A percentile compares a stretch with the other conserved stretches of the same genome.
Conservation (phyloP, 2,329 filamentous ascomycete genomes). For the Fusarium solani-melongenae region DNA sequence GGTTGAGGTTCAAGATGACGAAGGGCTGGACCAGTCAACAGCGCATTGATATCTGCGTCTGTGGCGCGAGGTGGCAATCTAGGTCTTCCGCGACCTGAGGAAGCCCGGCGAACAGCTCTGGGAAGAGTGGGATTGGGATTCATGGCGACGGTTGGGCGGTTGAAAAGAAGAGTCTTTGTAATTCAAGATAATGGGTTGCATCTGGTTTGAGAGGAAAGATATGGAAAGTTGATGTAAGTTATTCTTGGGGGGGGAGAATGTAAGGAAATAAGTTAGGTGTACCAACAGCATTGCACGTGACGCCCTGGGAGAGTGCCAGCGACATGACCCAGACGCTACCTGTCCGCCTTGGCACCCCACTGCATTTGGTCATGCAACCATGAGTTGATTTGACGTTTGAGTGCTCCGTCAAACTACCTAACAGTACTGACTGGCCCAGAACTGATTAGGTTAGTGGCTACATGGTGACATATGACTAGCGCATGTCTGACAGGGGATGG, state of each 20-base stretch:
- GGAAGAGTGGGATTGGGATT: neutral
- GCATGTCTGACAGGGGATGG: neutral
- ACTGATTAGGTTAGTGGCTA: neutral
- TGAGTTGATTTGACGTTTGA: neutral
- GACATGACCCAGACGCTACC: neutral
- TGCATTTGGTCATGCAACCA: neutral
- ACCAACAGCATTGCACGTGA: neutral
- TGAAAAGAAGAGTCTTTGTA: neutral
- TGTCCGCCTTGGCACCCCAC: neutral
- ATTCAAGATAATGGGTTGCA: neutral
- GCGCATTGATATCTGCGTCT: neutral
- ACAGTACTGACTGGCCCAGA: neutral
- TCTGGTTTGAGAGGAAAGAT: neutral
- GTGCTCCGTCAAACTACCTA: neutral
- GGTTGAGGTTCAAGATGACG: slow-evolving; percentile 18
- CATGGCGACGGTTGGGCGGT: neutral
- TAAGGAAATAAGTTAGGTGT: neutral
- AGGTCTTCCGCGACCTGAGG: neutral
- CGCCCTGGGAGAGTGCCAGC: neutral
- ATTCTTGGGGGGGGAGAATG: neutral
- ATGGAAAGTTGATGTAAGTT: neutral
- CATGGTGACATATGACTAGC: neutral
- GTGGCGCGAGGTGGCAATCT: slow-evolving; percentile 1
- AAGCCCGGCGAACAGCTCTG: neutral
- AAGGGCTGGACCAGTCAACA: slow-evolving; percentile 6